These are phyloP conservation scores for Orbilia oligospora DNA, from an alignment of 2,329 filamentous ascomycete genomes.

Conservation along the genomic window DNA sequence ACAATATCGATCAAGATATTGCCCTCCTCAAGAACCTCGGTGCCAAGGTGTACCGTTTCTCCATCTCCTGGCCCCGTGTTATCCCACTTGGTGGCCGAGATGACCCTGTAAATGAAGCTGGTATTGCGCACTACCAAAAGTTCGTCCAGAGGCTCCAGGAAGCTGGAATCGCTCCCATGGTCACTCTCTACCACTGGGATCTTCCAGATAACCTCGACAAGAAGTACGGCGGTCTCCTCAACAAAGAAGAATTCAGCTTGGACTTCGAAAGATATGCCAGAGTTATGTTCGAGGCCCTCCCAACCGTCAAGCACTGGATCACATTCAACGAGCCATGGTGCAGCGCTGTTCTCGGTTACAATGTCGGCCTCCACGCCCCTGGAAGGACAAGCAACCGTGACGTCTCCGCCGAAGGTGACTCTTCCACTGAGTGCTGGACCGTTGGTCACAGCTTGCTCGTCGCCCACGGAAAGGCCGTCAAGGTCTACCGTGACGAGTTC, in stretches of 20 bases:
- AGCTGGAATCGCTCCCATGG: conserved; percentile 82
- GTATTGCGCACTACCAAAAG: conserved; percentile 82
- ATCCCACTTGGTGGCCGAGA: conserved; percentile 87
- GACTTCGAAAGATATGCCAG: conserved; percentile 86
- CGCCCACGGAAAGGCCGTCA: conserved; percentile 84
- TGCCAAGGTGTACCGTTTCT: conserved; percentile 84
- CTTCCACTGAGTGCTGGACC: conserved; percentile 83
- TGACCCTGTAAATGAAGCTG: conserved; percentile 84
- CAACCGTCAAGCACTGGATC: conserved; percentile 88
- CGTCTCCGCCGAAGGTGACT: conserved; percentile 80
- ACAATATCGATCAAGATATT: conserved; percentile 83
- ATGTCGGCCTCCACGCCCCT: conserved; percentile 82
- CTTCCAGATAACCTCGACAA: conserved; percentile 82
- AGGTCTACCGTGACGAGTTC: conserved; percentile 86
- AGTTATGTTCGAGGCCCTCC: conserved; percentile 80
- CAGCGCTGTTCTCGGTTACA: conserved; percentile 84
- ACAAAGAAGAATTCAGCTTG: conserved; percentile 84
- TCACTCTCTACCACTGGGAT: conserved; percentile 92
- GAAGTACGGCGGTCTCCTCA: conserved; percentile 84
- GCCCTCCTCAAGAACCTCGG: conserved; percentile 81
- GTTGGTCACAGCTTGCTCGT: conserved; percentile 85
- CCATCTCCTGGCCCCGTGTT: conserved; percentile 85
- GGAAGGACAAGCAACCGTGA: conserved; percentile 83
- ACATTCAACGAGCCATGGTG: conserved; percentile 94
- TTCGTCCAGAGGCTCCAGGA: conserved; percentile 83